A percentile compares a stretch with the other conserved stretches of the same genome.
phyloP scores from a whole-genome alignment of 73 alveolate species.

The Stentor coeruleus region DNA sequence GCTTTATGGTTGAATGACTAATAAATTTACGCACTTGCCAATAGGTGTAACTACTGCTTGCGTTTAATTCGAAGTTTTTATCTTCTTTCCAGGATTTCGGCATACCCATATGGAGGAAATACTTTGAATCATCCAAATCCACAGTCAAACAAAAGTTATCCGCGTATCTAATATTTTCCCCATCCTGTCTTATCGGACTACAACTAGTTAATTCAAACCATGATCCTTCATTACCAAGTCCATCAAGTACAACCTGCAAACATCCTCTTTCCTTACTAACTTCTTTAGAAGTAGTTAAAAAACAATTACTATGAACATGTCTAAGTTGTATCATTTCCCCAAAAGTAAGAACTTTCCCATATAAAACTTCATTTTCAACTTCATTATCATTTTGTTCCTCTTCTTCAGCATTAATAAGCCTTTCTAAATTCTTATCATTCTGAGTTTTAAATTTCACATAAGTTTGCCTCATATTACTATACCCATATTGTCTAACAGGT shows the following conservation, averaged over 20 bases:
- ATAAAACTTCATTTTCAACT: background rate
- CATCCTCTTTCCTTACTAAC: conserved; percentile 27
- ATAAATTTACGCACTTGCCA: conserved; percentile 15
- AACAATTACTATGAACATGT: conserved; percentile 25
- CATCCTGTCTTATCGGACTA: background rate
- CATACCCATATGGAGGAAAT: background rate
- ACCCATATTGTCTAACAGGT: conserved; percentile 17
- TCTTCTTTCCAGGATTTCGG: background rate
- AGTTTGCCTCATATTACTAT: background rate
- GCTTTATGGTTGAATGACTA: background rate
- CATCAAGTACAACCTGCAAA: conserved; percentile 14
- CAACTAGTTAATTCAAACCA: background rate
- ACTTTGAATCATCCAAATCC: background rate
- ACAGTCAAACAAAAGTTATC: background rate
- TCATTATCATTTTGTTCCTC: conserved; percentile 22
- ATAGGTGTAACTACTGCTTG: background rate
- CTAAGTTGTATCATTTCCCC: conserved; percentile 26
- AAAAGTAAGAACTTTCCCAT: background rate
- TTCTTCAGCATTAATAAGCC: background rate
- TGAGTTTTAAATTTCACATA: background rate
- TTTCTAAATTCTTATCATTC: background rate
- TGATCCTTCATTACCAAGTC: background rate
- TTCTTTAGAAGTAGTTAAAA: background rate
- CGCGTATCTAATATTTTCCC: background rate
- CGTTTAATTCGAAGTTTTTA: background rate